phyloP scores from a whole-genome alignment of 495 filamentous ascomycete genomes.

The Penicillium maclennaniae region DNA sequence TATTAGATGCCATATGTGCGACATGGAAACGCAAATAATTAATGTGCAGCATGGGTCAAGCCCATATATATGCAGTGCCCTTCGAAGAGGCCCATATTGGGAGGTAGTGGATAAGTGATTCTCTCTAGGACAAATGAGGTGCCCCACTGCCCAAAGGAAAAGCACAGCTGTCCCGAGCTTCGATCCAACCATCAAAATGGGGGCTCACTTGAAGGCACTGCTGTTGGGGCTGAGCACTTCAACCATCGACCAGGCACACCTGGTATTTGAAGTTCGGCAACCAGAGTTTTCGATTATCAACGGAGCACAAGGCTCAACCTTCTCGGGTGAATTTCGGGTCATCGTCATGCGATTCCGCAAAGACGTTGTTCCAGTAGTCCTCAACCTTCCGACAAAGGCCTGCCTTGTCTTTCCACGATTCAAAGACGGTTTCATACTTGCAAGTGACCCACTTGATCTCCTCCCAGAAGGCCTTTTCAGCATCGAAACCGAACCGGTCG shows the following conservation, averaged over 20 bases:
- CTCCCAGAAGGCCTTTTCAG: constrained; percentile 51
- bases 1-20: background rate
- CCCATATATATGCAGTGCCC: background rate
- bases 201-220: background rate
- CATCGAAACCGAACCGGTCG: constrained; percentile 46
- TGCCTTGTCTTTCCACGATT: constrained; percentile 36
- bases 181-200: background rate
- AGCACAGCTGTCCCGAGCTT: background rate
- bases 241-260: background rate
- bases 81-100: background rate
- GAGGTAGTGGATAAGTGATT: background rate
- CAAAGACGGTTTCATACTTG: constrained; percentile 34
- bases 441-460: constrained; percentile 50
- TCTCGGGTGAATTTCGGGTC: constrained; percentile 33
- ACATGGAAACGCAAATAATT: background rate
- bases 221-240: background rate
- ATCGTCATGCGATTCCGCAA: constrained; percentile 36
- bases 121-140: background rate
- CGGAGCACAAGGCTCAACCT: too few species aligned
- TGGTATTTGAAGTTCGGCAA: background rate
- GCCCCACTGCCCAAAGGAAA: background rate
- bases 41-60: background rate
- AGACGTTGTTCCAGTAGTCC: constrained; percentile 41
- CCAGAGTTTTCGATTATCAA: too few species aligned
- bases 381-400: constrained; percentile 37